Evolutionary conservation across 2,329 filamentous ascomycete species (phyloP), one percentile per base, ranked within the genome.

Genomic region (Fusarium sp.): DNA sequence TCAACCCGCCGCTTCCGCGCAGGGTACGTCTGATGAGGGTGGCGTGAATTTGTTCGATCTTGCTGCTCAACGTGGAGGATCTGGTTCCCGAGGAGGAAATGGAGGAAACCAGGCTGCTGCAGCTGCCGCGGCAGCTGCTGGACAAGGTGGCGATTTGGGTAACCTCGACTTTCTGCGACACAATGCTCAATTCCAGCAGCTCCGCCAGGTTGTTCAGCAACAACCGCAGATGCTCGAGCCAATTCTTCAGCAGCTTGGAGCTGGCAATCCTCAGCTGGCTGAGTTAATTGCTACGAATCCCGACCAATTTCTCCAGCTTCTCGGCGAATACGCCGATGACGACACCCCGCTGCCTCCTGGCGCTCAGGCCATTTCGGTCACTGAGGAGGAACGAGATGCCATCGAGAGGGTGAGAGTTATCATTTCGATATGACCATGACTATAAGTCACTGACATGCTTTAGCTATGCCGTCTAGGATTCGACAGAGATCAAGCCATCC

Each of bases 161-260:
- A 97, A 95, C 78, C 89, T 99, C 64, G 95, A 98, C 73, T 98
- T 97, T 81, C 86, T 99, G 60, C 92, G 96, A 78, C 93, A 95
- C 82, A 98, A 98, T 81, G 92, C 95, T 27, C 95, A 98, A 82
- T 99, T 99, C 84, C 96, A 98, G 84, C 96, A 99, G 83, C 89
- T 99, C 66, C 92, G 96, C 70, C 95, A 98, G 83, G 92, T 99
- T 26, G 95, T 99, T 46, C 96, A 99, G 83, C 95, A 98, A 81
- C 93, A 98, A 81, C 96, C 96, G 20, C 93, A 96, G 80, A 99
- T 99, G 96, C 91, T 99, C 26, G 96, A 99, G 85, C 95, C 96
- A 10, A 98, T 99, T 75, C 86, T 99, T 61, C 95, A 98, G 83
- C 95, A 98, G 83, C 93, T 99, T 40, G 95, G 94, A 38, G 92